Evolutionary conservation across 306 rosid species (phyloP).

Genomic region (Betula pendula): DNA sequence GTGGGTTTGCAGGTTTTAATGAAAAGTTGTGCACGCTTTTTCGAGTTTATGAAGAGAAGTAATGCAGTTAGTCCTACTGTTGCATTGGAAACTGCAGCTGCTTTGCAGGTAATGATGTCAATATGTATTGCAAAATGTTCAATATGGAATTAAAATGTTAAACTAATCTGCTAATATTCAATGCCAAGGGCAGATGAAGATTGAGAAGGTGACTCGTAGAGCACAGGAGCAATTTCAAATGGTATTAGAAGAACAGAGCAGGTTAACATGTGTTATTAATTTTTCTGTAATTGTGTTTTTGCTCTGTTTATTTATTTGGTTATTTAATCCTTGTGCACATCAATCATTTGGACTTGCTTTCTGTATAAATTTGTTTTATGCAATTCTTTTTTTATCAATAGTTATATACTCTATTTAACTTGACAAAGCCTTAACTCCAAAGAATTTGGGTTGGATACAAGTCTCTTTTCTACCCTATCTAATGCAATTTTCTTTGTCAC

Average conservation of each 20-base stretch:
- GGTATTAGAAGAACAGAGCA: conserved; percentile 91
- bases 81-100: conserved; percentile 90
- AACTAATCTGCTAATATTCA: conserved; percentile 19
- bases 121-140: conserved; percentile 4
- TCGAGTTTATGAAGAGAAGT: conserved; percentile 86
- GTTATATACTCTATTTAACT: not conserved
- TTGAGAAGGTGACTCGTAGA: conserved; percentile 91
- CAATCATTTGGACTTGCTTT: conserved; percentile 5
- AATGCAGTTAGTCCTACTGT: conserved; percentile 94
- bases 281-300: conserved; percentile 3
- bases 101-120: conserved; percentile 76
- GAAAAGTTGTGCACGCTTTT: conserved; percentile 79
- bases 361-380: conserved; percentile 1
- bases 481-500: not conserved
- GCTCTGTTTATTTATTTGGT: conserved; percentile 14
- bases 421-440: not conserved
- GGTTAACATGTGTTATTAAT: conserved; percentile 35
- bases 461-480: not conserved
- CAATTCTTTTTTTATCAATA: not conserved
- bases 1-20: conserved; percentile 58
- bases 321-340: conserved; percentile 3
- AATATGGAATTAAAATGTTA: not conserved
- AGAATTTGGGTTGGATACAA: not conserved
- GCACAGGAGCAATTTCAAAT: conserved; percentile 97
- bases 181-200: conserved; percentile 61